These are phyloP conservation scores for Ceriops zippeliana DNA, from an alignment of 345 rosid species.

Conservation along the genomic window DNA sequence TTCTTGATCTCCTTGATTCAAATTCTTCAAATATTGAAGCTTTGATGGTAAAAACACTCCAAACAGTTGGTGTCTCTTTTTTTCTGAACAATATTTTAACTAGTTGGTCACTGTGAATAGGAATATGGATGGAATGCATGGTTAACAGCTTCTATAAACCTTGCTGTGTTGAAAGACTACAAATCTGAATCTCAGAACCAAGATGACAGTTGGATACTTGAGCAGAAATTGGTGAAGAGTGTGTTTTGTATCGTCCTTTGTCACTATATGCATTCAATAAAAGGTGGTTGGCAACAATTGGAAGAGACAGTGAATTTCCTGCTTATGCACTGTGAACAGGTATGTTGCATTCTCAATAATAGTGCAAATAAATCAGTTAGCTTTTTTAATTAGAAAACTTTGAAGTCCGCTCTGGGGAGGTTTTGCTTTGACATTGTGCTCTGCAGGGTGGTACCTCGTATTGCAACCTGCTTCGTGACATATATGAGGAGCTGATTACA, in stretches of 20 bases:
- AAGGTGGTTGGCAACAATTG: constrained; percentile 97
- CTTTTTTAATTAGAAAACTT: neutral
- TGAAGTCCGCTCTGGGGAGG: neutral
- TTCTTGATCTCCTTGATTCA: constrained; percentile 83
- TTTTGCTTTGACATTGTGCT: constrained; percentile 20
- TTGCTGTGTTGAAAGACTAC: constrained; percentile 62
- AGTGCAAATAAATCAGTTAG: constrained; percentile 3
- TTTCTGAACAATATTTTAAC: constrained; percentile 23
- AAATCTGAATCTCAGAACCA: constrained; percentile 37
- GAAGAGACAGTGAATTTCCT: constrained; percentile 90
- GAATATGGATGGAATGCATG: constrained; percentile 96
- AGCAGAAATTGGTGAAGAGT: constrained; percentile 63
- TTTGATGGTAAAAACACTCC: constrained; percentile 56
- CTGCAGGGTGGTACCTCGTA: constrained; percentile 56
- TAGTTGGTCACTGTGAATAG: constrained; percentile 33
- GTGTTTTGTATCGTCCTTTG: constrained; percentile 76
- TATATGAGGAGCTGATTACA: constrained; percentile 64
- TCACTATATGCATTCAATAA: constrained; percentile 68
- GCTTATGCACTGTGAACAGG: constrained; percentile 58
- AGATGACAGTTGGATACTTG: constrained; percentile 44
- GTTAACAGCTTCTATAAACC: constrained; percentile 66
- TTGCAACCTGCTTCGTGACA: constrained; percentile 64
- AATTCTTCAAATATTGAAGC: constrained; percentile 86
- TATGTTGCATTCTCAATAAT: constrained; percentile 32
- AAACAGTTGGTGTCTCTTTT: neutral